Percentiles rank a stretch among this genome's conserved stretches.
phyloP scores from a whole-genome alignment of 192 early-diverging fungal genomes.

The Paraglomus occultum region DNA sequence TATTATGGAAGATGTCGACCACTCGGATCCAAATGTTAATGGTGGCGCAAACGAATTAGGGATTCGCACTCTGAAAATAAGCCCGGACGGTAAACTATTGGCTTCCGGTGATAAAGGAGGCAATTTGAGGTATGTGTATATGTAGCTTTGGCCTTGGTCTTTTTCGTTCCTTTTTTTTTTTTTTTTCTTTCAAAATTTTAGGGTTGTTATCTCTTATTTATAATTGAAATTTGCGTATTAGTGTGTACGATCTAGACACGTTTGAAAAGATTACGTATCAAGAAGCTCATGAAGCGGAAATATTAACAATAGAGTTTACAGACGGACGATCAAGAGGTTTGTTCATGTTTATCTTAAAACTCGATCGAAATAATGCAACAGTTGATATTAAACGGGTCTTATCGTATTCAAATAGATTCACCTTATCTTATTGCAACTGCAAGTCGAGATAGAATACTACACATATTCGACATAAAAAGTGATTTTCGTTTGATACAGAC shows the following conservation, averaged over 20 bases:
- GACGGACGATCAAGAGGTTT: conserved; percentile 33
- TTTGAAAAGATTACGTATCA: conserved; percentile 62
- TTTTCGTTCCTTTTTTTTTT: no score
- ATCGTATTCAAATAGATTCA: conserved; percentile 22
- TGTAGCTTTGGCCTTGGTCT: not conserved
- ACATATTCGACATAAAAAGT: conserved; percentile 65
- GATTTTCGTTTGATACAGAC: conserved; percentile 69
- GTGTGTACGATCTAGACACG: conserved; percentile 58
- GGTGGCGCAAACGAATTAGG: conserved; percentile 50
- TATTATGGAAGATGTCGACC: no score
- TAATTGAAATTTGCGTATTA: conserved; percentile 25
- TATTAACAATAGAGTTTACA: conserved; percentile 73
- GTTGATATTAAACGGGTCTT: no score
- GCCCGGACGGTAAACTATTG: conserved; percentile 58
- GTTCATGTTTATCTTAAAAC: not conserved
- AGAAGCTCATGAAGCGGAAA: conserved; percentile 79
- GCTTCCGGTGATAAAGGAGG: conserved; percentile 74
- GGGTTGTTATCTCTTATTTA: not conserved
- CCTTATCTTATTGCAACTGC: conserved; percentile 66
- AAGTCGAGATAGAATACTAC: conserved; percentile 72
- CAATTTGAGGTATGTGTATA: conserved; percentile 52
- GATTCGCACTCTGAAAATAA: conserved; percentile 65
- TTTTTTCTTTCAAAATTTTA: no score
- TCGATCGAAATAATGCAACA: no score
- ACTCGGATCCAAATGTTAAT: no score